Percentiles rank a stretch among this genome's conserved stretches.
phyloP scores from a whole-genome alignment of 2,329 filamentous ascomycete species.

The Trichoderma sp. region DNA sequence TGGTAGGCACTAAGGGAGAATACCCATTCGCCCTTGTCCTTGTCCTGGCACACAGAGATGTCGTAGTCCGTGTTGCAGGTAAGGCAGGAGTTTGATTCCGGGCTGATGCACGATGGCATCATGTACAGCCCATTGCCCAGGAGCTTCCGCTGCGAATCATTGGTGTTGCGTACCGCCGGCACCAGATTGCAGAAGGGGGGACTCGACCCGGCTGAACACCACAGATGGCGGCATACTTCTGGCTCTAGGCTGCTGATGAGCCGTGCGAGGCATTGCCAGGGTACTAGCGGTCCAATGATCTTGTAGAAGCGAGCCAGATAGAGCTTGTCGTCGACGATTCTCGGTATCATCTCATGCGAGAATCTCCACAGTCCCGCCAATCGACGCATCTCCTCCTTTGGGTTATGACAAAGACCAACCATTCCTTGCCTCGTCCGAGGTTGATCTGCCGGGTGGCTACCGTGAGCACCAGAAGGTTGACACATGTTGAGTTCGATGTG shows the following conservation, averaged over 20 bases:
- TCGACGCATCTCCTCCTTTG: too few relatives aligned
- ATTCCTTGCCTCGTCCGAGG: too few relatives aligned
- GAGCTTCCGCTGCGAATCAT: too few relatives aligned
- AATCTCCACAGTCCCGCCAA: not conserved
- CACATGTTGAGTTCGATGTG: not conserved
- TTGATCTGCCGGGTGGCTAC: too few relatives aligned
- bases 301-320: not conserved
- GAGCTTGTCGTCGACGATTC: not conserved
- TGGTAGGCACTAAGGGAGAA: not conserved
- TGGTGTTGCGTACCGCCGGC: not conserved
- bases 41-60: not conserved
- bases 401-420: not conserved
- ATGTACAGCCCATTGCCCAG: too few relatives aligned
- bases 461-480: too few relatives aligned
- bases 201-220: not conserved
- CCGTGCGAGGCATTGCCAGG: not conserved
- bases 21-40: not conserved
- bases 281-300: not conserved
- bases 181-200: not conserved
- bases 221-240: not conserved
- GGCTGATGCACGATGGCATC: not conserved
- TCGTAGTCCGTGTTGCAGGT: conserved; percentile 6
- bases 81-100: not conserved
- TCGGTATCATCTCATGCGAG: not conserved
- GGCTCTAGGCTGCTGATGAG: not conserved